Base-by-base conservation (phyloP, 2,329 filamentous ascomycete genomes). In the Laburnicola sp. region DNA sequence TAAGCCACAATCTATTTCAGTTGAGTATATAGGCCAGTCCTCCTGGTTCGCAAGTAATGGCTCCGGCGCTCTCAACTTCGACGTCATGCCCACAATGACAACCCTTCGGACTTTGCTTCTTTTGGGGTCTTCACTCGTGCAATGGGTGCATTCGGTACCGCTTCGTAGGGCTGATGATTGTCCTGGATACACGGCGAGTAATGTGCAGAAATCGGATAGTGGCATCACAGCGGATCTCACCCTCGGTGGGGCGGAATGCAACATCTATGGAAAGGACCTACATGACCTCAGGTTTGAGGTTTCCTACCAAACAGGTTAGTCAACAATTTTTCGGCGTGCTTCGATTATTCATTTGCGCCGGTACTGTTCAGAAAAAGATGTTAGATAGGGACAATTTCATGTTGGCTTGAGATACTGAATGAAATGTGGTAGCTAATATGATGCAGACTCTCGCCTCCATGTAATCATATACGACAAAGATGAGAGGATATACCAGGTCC, bases 401-500 rank as follows among this genome's bases (percentile, higher is more conserved):
- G n/a, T 22, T 21, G 16, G 2, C 28, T 11, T 3, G 21, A 11
- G 30, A 42, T 30, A 21, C 9, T 35, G n/a, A n/a, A n/a, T n/a
- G n/a, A n/a, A n/a, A n/a, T n/a, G n/a, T n/a, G n/a, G 6, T 4
- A 10, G 34, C 48, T 46, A 16, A 51, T 34, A 27, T 11, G 11
- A 16, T 6, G n/a, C 16, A 86, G 85, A 83, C 36, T 78, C 79
- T 28, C 84, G 87, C 27, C 78, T 91, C 2, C 87, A 89, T 68
- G 84, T 91, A 58, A 81, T 87, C 59, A 88, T 91, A 51, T 82
- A 86, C 55, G 88, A 92, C 68, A 78, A 81, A 7, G 80, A 78
- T 31, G 81, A 88, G 58, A 78, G 84, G 36, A 86, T 88, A 41
- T 92, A 90, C 61, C 87, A 91, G 69, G 81, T 92, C 2, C 88